A percentile compares a stretch with the other conserved stretches of the same genome.
Conservation (phyloP, 805 yeast species). For the Limtongia smithiae region DNA sequence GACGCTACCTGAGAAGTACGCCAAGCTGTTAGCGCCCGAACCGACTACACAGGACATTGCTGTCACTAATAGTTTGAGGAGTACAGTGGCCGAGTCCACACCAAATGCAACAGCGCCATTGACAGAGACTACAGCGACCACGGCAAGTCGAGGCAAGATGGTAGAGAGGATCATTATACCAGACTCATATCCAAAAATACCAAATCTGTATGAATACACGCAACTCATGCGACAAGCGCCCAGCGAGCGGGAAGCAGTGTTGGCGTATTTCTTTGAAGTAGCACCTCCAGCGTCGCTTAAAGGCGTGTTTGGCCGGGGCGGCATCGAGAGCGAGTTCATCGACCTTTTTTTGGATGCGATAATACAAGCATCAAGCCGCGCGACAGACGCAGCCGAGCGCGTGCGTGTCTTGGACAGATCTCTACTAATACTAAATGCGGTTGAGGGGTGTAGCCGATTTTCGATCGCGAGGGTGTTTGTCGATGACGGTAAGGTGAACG, state of each 20-base stretch:
- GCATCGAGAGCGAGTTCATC: constrained; percentile 20
- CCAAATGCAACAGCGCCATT: too few relatives aligned
- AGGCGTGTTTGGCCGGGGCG: constrained; percentile 19
- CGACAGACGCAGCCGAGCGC: neutral
- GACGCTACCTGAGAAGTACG: too few relatives aligned
- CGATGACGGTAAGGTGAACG: neutral
- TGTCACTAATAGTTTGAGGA: too few relatives aligned
- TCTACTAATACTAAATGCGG: neutral
- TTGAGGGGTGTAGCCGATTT: constrained; percentile 14
- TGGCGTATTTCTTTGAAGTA: constrained; percentile 8
- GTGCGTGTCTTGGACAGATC: neutral
- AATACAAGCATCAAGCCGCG: neutral
- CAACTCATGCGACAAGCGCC: constrained; percentile 19
- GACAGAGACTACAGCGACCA: too few relatives aligned
- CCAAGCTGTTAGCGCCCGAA: too few relatives aligned
- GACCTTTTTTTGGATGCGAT: constrained; percentile 16
- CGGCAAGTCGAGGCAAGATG: neutral
- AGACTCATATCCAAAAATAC: constrained; percentile 2
- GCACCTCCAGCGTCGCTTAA: constrained; percentile 3
- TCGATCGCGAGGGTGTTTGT: constrained; percentile 18
- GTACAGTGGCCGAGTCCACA: too few relatives aligned
- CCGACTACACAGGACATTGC: too few relatives aligned
- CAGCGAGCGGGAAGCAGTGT: constrained; percentile 10
- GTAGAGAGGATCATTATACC: constrained; percentile 1
- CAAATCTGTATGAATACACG: constrained; percentile 16